These are phyloP conservation scores for Eimeria maxima DNA, from an alignment of 169 alveolate species.

Conservation along the genomic window DNA sequence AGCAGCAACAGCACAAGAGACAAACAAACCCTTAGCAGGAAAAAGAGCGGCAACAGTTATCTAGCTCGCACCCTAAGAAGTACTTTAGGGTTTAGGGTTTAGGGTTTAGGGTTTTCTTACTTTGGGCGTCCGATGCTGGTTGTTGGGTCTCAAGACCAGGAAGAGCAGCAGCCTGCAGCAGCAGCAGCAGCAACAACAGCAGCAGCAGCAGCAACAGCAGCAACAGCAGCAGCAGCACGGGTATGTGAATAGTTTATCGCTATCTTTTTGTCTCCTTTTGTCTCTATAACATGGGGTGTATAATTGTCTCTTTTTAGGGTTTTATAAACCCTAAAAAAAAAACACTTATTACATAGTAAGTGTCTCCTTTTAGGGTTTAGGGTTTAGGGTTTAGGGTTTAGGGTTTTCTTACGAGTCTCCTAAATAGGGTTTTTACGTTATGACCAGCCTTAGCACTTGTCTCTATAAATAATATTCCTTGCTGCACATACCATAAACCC, in stretches of 20 bases:
- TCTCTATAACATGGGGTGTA: too few relatives aligned
- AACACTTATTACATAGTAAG: too few relatives aligned
- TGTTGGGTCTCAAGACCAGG: neutral
- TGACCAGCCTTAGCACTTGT: slow-evolving; percentile 98
- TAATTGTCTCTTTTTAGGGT: too few relatives aligned
- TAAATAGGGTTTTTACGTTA: slow-evolving; percentile 95
- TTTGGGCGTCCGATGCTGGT: neutral
- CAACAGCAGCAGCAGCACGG: too few relatives aligned
- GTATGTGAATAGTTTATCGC: too few relatives aligned
- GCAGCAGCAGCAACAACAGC: slow-evolving; percentile 10
- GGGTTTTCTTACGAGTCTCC: slow-evolving; percentile 89
- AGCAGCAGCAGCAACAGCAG: neutral
- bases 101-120: neutral
- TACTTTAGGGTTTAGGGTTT: neutral
- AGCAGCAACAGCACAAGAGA: neutral
- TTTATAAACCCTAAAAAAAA: too few relatives aligned
- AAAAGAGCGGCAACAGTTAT: neutral
- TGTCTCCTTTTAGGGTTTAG: too few relatives aligned
- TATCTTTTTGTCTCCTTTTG: too few relatives aligned
- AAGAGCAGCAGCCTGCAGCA: slow-evolving; percentile 3
- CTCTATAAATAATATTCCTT: slow-evolving; percentile 96
- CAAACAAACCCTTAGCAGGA: neutral
- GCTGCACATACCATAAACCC: slow-evolving; percentile 91
- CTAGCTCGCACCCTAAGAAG: neutral
- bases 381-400: too few relatives aligned